Conservation (phyloP, 2,329 filamentous ascomycete genomes). For the Monilinia vaccinii-corymbosi region DNA sequence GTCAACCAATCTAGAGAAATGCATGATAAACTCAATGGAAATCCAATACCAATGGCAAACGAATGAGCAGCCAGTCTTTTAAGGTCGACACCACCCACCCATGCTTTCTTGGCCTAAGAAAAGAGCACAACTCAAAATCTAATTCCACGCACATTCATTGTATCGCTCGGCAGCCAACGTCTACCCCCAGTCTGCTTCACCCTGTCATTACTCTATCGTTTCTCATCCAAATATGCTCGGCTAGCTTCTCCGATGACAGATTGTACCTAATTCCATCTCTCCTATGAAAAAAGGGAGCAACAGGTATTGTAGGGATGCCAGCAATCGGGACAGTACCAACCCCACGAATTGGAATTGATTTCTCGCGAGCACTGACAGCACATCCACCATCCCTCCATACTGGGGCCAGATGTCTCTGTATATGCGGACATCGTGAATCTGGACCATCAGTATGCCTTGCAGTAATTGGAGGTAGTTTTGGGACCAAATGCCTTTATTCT, state of each 20-base stretch:
- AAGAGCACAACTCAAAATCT: background rate
- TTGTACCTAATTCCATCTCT: background rate
- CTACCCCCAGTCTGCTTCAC: background rate
- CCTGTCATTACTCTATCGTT: background rate
- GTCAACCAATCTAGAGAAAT: background rate
- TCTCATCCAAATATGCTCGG: background rate
- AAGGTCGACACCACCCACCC: background rate
- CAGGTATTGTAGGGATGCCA: slow-evolving; percentile 9
- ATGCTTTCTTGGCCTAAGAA: background rate
- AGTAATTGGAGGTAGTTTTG: background rate
- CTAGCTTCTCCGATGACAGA: background rate
- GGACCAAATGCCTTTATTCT: background rate
- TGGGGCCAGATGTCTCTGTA: background rate
- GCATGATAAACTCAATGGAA: background rate
- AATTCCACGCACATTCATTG: background rate
- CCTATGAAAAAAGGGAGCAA: background rate
- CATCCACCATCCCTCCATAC: slow-evolving; percentile 13
- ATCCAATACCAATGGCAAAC: background rate
- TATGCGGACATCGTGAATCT: background rate
- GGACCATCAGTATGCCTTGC: background rate
- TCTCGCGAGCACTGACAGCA: slow-evolving; percentile 12
- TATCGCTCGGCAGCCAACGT: background rate
- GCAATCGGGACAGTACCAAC: slow-evolving; percentile 16
- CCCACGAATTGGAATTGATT: slow-evolving; percentile 9
- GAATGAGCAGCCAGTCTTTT: background rate